Evolutionary conservation across 129 eudicot species (phyloP), one percentile per base, ranked within the genome.

Genomic region (Tanacetum coccineum): DNA sequence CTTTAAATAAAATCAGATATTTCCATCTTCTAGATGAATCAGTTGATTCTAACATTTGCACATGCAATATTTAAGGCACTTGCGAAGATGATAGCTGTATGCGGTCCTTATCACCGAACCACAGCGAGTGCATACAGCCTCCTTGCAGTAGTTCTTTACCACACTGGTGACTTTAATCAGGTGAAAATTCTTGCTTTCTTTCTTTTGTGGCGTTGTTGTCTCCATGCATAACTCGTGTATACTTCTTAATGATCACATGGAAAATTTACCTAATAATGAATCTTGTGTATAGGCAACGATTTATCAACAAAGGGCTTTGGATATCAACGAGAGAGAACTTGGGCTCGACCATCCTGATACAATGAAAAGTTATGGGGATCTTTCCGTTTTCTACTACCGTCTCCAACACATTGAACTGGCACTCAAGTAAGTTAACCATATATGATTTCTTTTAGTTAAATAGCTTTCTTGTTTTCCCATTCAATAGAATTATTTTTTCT

Each of bases 311-410:
- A 87, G 92, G 85, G 99, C 99, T 21, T 84, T 94, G 80, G 99
- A 89, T 76, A 89, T 94, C 53, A 94, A 94, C 40, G 99, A 94
- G 84, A 94, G 97, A 78, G 99, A 89, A 80, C 95, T 94, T 40
- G 99, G 99, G 66, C 96, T 90, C 73, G 99, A 94, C 78, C 99
- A 94, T 85, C 99, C 99, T 3, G 99, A 94, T 70, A 94, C 99
- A 6, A 89, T 89, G 97, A 94, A 94, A 83, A 89, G 99, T 81
- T 94, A 94, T 42, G 99, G 99, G 78, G 99, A 94, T 84, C 99
- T 94, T 68, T 94, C 99, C 3, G 99, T 94, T 47, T 94, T 94
- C 51, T 94, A 94, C 74, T 94, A 94, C 64, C 99, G 99, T 69
- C 95, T 94, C 58, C 99, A 94, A 65, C 97, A 94, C 75, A 94